phyloP scores from a whole-genome alignment of 495 filamentous ascomycete genomes.

The Hyaloscypha variabilis region DNA sequence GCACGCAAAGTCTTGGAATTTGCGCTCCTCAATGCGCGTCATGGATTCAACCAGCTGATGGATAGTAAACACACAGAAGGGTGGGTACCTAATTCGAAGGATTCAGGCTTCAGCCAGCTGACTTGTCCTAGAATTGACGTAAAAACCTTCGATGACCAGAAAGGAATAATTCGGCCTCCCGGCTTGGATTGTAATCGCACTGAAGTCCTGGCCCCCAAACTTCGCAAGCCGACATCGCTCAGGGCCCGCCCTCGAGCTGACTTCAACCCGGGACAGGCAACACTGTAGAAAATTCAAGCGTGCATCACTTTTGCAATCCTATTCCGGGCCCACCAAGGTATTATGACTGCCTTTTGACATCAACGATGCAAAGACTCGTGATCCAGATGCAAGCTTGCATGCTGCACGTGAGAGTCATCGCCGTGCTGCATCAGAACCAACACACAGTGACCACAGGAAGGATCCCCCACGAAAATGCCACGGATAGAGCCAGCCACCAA shows the following conservation, averaged over 20 bases:
- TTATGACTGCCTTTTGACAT: constrained; percentile 14
- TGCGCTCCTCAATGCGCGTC: background rate
- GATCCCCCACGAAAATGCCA: background rate
- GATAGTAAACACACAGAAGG: background rate
- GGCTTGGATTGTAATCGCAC: background rate
- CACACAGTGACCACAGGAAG: constrained; percentile 1
- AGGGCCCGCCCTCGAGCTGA: background rate
- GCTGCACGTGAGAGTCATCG: constrained; percentile 26
- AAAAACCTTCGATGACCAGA: background rate
- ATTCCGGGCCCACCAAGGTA: constrained; percentile 3
- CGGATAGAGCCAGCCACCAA: background rate
- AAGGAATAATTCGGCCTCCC: background rate
- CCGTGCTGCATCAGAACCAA: background rate
- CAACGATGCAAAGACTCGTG: constrained; percentile 11
- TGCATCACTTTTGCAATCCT: constrained; percentile 1
- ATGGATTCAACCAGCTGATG: background rate
- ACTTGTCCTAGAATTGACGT: constrained; percentile 2
- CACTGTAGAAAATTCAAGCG: constrained; percentile 7
- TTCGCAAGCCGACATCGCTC: background rate
- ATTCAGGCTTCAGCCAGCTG: constrained; percentile 15
- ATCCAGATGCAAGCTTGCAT: constrained; percentile 1
- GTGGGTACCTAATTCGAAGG: background rate
- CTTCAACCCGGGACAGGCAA: constrained; percentile 12
- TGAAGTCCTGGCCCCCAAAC: background rate
- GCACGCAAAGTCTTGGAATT: background rate